Conservation (phyloP, 345 rosid species). For the Gynandropsis gynandra region DNA sequence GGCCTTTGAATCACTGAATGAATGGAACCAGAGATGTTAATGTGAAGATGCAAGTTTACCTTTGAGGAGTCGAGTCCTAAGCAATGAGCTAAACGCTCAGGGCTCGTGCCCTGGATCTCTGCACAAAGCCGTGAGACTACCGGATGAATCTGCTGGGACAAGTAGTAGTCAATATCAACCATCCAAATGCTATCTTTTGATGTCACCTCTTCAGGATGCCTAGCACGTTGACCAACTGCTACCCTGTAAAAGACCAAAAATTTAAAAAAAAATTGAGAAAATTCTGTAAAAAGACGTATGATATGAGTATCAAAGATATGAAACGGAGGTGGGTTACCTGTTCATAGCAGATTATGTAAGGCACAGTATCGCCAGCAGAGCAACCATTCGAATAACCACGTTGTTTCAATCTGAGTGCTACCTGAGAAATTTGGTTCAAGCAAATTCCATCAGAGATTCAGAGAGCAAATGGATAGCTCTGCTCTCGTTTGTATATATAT, state of each 20-base stretch:
- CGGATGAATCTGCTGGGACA: constrained; percentile 98
- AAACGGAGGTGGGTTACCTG: constrained; percentile 46
- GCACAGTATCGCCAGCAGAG: constrained; percentile 78
- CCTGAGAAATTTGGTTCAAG: constrained; percentile 46
- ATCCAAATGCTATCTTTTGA: constrained; percentile 74
- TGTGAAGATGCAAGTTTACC: constrained; percentile 42
- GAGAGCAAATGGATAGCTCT: constrained; percentile 7
- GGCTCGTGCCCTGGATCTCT: constrained; percentile 94
- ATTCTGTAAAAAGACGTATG: constrained; percentile 9
- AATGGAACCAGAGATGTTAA: constrained; percentile 2
- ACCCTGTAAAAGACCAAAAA: constrained; percentile 41
- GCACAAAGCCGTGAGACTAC: constrained; percentile 93
- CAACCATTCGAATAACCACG: constrained; percentile 76
- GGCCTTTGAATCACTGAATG: not conserved
- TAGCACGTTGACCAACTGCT: constrained; percentile 71
- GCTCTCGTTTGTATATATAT: no score
- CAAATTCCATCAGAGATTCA: constrained; percentile 16
- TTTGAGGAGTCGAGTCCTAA: constrained; percentile 93
- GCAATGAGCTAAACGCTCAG: constrained; percentile 90
- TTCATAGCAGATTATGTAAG: constrained; percentile 86
- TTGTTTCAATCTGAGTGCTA: constrained; percentile 84
- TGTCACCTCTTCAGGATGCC: constrained; percentile 93
- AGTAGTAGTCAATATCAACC: constrained; percentile 93
- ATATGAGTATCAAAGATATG: constrained; percentile 3
- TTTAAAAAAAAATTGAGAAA: constrained; percentile 1